These are phyloP conservation scores for Dothidotthia symphoricarpi DNA, from an alignment of 2,329 filamentous ascomycete species.

Conservation along the genomic window DNA sequence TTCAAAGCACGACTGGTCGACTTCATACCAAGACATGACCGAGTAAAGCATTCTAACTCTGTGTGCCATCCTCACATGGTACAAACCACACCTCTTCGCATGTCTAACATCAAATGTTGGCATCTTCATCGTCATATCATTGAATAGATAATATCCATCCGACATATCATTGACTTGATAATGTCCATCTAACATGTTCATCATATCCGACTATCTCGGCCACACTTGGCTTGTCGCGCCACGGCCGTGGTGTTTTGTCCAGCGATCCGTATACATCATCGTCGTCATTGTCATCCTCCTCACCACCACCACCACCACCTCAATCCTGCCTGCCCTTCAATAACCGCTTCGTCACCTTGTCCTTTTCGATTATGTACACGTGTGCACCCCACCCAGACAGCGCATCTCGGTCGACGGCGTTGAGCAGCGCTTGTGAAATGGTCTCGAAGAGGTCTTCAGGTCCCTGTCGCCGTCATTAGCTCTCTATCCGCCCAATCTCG, in stretches of 20 bases:
- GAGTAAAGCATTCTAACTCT: too few relatives aligned
- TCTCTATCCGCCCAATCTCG: slow-evolving; percentile 33
- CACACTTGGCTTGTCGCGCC: not conserved
- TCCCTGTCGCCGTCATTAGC: slow-evolving; percentile 51
- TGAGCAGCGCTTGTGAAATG: slow-evolving; percentile 91
- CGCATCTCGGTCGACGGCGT: slow-evolving; percentile 94
- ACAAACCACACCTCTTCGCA: too few relatives aligned
- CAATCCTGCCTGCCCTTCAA: slow-evolving; percentile 93
- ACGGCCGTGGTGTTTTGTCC: slow-evolving; percentile 13
- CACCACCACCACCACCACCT: slow-evolving; percentile 14
- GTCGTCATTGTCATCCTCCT: slow-evolving; percentile 5
- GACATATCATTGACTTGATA: slow-evolving; percentile 12
- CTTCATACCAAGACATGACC: too few relatives aligned
- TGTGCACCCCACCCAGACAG: slow-evolving; percentile 97
- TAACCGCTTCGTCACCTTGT: slow-evolving; percentile 98
- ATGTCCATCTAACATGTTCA: slow-evolving; percentile 13
- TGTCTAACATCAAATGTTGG: too few relatives aligned
- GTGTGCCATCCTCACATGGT: too few relatives aligned
- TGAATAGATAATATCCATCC: slow-evolving; percentile 8
- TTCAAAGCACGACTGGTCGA: too few relatives aligned
- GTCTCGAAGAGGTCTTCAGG: slow-evolving; percentile 98
- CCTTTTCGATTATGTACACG: slow-evolving; percentile 99
- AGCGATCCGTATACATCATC: slow-evolving; percentile 4
- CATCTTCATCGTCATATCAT: too few relatives aligned
- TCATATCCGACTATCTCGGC: slow-evolving; percentile 10